Evolutionary conservation across 2,329 filamentous ascomycete genomes (phyloP).

Genomic region (Hymenotorrendiella dingleyae): DNA sequence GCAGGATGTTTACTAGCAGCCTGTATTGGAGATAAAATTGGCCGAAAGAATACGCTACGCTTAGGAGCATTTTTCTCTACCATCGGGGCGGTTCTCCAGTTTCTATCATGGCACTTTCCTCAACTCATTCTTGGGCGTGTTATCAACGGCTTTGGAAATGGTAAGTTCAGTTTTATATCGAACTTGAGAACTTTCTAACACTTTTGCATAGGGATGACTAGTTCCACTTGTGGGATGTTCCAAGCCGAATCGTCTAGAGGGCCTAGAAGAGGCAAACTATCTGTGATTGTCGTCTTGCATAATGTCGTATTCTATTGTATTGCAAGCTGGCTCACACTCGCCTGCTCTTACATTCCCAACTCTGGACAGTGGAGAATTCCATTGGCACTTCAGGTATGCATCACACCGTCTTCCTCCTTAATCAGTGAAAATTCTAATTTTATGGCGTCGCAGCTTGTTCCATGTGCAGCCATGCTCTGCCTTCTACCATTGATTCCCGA

Average conservation of each 20-base stretch:
- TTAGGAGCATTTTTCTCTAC: conserved; percentile 12
- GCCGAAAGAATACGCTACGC: conserved; percentile 16
- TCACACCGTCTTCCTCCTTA: conserved; percentile 14
- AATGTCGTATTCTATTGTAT: conserved; percentile 55
- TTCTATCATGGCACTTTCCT: conserved; percentile 36
- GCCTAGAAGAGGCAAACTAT: conserved; percentile 17
- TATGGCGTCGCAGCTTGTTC: conserved; percentile 11
- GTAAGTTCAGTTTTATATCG: conserved; percentile 33
- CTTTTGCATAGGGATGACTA: conserved; percentile 11
- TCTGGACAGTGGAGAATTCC: conserved; percentile 46
- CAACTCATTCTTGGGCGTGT: conserved; percentile 47
- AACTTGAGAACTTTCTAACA: neutral
- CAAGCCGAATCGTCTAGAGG: conserved; percentile 18
- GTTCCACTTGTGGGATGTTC: conserved; percentile 18
- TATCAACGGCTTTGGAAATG: conserved; percentile 43
- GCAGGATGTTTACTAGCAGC: conserved; percentile 15
- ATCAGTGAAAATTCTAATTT: no score
- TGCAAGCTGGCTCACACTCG: conserved; percentile 26
- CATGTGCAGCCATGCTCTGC: conserved; percentile 1
- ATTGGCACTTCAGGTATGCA: conserved; percentile 37
- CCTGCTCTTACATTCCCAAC: conserved; percentile 24
- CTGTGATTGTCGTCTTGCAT: conserved; percentile 37
- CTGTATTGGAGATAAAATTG: conserved; percentile 17
- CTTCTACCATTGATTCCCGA: conserved; percentile 31
- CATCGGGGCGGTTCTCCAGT: conserved; percentile 40